Conservation (phyloP, 2,329 filamentous ascomycete species). For the Chaetomium sp. region DNA sequence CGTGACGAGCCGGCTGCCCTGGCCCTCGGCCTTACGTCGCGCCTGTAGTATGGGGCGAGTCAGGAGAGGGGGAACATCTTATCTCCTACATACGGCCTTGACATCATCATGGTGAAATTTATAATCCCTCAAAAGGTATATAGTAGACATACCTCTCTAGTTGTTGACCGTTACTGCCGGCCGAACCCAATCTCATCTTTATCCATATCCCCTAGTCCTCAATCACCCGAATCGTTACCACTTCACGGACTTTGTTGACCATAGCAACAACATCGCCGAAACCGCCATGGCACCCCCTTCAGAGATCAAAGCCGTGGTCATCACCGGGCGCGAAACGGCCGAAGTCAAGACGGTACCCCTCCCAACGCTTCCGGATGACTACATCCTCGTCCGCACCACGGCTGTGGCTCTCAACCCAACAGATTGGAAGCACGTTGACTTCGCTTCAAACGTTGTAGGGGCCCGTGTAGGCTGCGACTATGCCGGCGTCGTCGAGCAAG, state of each 20-base stretch:
- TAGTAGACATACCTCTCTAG: not conserved
- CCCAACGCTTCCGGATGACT: constrained; percentile 36
- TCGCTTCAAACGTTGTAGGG: constrained; percentile 7
- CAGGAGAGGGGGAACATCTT: not conserved
- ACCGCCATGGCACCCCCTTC: constrained; percentile 28
- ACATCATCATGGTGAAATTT: not conserved
- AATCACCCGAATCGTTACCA: not conserved
- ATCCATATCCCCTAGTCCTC: not conserved
- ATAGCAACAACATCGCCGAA: not conserved
- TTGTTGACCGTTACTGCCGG: not conserved
- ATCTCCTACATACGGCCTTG: not conserved
- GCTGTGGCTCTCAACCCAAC: constrained; percentile 40
- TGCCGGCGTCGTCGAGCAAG: constrained; percentile 49
- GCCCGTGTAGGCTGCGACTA: constrained; percentile 48
- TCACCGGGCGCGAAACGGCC: constrained; percentile 31
- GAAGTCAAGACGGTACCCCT: constrained; percentile 32
- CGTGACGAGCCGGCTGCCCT: not conserved
- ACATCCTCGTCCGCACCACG: constrained; percentile 36
- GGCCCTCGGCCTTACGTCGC: not conserved
- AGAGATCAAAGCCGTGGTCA: constrained; percentile 34
- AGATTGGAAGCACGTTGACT: constrained; percentile 36
- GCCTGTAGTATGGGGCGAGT: not conserved
- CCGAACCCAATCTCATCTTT: not conserved
- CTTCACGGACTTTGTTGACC: not conserved
- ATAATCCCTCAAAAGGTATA: not conserved